Percentiles rank a stretch among this genome's conserved stretches.
Evolutionary conservation across 129 eudicot species (phyloP).

Genomic region (Smallanthus sonchifolius): DNA sequence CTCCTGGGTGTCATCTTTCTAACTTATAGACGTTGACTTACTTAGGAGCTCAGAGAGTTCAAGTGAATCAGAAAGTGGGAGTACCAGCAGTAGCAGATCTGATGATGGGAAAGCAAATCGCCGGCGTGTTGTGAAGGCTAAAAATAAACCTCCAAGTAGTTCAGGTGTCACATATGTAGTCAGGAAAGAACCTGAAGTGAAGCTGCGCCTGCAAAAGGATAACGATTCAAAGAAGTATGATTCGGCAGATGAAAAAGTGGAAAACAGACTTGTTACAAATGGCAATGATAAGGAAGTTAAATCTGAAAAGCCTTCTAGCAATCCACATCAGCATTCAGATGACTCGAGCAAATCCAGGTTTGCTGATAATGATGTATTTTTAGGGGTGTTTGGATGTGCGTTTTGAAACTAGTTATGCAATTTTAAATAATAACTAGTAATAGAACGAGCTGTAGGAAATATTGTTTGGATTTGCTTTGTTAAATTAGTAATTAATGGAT

Average conservation of each 20-base stretch:
- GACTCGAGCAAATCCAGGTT: conserved; percentile 66
- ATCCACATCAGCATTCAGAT: conserved; percentile 26
- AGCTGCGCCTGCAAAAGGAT: conserved; percentile 32
- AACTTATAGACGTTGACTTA: background rate
- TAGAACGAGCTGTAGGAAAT: background rate
- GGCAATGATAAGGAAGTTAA: conserved; percentile 34
- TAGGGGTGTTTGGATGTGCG: background rate
- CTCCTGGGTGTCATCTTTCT: background rate
- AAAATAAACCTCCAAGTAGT: conserved; percentile 24
- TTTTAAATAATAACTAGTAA: background rate
- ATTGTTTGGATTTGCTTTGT: background rate
- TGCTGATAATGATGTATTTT: background rate
- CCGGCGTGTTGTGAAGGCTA: conserved; percentile 23
- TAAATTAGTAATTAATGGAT: background rate
- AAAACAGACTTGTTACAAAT: conserved; percentile 27
- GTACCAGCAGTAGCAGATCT: conserved; percentile 59
- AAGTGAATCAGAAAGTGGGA: conserved; percentile 55
- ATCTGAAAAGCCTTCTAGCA: conserved; percentile 31
- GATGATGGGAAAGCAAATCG: conserved; percentile 52
- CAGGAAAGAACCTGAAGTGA: conserved; percentile 33
- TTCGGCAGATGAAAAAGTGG: conserved; percentile 44
- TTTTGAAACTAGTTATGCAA: background rate
- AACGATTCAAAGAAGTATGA: conserved; percentile 21
- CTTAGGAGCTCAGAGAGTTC: conserved; percentile 60
- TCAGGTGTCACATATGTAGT: conserved; percentile 38